Conservation (phyloP, 2,329 filamentous ascomycete genomes). For the Aureobasidium sp. region DNA sequence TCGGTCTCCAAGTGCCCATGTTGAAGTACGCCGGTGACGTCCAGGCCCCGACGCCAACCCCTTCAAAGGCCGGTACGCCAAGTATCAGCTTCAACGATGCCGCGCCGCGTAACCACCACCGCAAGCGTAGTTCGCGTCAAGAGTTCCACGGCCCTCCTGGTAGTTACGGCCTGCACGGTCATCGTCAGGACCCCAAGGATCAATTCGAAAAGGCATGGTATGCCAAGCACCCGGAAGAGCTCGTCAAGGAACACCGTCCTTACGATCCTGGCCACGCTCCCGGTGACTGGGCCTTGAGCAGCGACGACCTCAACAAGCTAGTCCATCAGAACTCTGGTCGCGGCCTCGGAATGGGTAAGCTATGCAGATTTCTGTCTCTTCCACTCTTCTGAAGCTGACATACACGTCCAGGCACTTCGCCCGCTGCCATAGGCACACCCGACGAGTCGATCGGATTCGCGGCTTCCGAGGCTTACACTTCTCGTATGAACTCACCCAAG, state of each 20-base stretch:
- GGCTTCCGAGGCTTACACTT: conserved; percentile 76
- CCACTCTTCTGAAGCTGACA: conserved; percentile 5
- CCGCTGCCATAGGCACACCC: conserved; percentile 63
- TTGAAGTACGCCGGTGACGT: conserved; percentile 88
- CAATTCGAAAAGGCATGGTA: conserved; percentile 90
- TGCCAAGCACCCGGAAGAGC: conserved; percentile 78
- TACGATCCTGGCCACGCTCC: conserved; percentile 55
- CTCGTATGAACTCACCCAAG: conserved; percentile 63
- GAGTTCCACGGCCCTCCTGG: conserved; percentile 66
- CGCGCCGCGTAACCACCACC: conserved; percentile 50
- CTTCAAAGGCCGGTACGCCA: conserved; percentile 36
- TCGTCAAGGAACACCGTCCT: conserved; percentile 65
- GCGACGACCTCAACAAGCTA: conserved; percentile 82
- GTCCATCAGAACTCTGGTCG: conserved; percentile 61
- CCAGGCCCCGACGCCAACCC: conserved; percentile 76
- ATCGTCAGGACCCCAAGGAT: conserved; percentile 66
- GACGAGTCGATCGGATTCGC: conserved; percentile 87
- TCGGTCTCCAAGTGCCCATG: conserved; percentile 90
- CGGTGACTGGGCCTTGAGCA: conserved; percentile 78
- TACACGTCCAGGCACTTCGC: conserved; percentile 51
- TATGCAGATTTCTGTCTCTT: background rate
- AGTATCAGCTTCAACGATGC: conserved; percentile 49
- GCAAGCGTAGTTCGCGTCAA: conserved; percentile 66
- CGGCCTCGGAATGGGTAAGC: conserved; percentile 46
- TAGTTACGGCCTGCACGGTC: conserved; percentile 88